Conservation (phyloP, 1,284 basidiomycete genomes). For the Puccinia horiana region DNA sequence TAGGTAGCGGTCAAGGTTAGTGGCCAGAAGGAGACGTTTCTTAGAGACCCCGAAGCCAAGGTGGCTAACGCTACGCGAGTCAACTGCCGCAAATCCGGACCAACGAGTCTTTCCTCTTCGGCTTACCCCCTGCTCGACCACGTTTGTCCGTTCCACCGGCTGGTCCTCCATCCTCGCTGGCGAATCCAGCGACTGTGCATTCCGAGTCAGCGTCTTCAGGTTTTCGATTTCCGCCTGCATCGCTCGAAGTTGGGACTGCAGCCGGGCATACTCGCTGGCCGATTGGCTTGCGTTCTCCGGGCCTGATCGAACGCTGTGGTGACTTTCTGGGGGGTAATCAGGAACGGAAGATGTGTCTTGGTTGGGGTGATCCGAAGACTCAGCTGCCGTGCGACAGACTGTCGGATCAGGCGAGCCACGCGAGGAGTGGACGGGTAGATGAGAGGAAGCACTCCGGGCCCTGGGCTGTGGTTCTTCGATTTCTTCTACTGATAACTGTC, state of each 20-base stretch:
- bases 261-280: not conserved
- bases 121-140: not conserved
- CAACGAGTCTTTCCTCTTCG: not conserved
- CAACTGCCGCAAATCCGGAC: not conserved
- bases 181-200: not conserved
- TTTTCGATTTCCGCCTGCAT: constrained; percentile 29
- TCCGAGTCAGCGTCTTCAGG: constrained; percentile 5
- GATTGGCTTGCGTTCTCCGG: not conserved
- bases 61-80: not conserved
- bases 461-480: no score
- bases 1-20: constrained; percentile 17
- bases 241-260: constrained; percentile 8
- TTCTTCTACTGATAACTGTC: not conserved
- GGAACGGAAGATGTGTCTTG: not conserved
- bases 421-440: not conserved
- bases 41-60: constrained; percentile 35
- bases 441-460: not conserved
- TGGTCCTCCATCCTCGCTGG: not conserved
- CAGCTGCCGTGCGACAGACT: not conserved
- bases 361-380: not conserved
- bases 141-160: not conserved
- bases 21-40: constrained; percentile 34
- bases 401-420: not conserved
- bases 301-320: not conserved
- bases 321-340: not conserved